These are phyloP conservation scores for Pseudogymnoascus sp. DNA, from an alignment of 2,329 filamentous ascomycete genomes.

Conservation along the genomic window DNA sequence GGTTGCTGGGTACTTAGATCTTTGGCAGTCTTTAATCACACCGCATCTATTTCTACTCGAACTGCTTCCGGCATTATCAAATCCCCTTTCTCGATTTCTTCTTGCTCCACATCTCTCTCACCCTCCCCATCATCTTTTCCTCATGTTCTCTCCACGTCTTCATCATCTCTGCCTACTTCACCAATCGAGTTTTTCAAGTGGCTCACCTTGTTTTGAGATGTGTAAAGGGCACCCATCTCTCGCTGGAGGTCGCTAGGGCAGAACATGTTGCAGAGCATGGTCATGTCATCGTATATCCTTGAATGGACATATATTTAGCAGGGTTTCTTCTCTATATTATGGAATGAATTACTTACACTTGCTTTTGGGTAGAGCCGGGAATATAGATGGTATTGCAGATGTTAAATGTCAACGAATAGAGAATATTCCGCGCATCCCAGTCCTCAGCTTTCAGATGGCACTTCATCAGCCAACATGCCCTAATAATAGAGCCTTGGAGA, in stretches of 20 bases:
- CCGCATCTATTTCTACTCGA: neutral
- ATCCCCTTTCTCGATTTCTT: neutral
- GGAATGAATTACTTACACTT: neutral
- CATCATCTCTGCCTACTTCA: neutral
- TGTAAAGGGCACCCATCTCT: neutral
- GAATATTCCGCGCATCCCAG: slow-evolving; percentile 12
- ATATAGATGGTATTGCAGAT: neutral
- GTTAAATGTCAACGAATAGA: slow-evolving; percentile 11
- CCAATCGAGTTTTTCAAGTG: neutral
- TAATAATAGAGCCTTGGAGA: neutral
- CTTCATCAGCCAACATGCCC: neutral
- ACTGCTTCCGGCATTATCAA: neutral
- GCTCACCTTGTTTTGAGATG: neutral
- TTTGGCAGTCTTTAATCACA: neutral
- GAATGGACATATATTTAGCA: neutral
- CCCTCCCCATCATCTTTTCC: neutral
- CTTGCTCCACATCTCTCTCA: neutral
- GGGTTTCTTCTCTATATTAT: neutral
- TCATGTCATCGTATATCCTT: neutral
- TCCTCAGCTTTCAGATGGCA: neutral
- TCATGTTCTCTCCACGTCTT: neutral
- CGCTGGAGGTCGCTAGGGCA: neutral
- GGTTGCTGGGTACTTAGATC: neutral
- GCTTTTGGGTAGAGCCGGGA: neutral
- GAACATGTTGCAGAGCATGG: neutral